Evolutionary conservation across 2,329 filamentous ascomycete species (phyloP), one percentile per base, ranked within the genome.

Genomic region (Cercospora sp.): DNA sequence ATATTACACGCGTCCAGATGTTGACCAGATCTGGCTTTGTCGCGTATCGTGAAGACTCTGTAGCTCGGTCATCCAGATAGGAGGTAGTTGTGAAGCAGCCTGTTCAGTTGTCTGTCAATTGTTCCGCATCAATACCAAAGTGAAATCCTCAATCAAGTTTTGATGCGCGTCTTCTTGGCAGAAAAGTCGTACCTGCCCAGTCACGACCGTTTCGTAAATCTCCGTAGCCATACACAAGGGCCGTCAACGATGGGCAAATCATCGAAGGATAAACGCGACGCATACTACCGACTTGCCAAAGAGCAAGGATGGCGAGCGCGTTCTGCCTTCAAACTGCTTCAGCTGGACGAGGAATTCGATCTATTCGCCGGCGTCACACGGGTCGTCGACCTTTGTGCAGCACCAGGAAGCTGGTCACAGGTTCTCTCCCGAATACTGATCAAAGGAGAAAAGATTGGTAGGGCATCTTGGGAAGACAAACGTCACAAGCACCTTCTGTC

Each of bases 301-400:
- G 95, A 99, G 80, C 95, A 99, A 84, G 96, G 96, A 72, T 99
- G 95, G 94, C 91, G 95, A 39, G 95, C 95, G 30, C 88, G 95
- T 67, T 97, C 93, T 73, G 95, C 95, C 8, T 99, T 97, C 84
- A 99, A 99, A 81, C 87, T 99, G 26, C 88, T 99, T 12, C 95
- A 99, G 80, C 88, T 99, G 26, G 94, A 99, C 79, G 93, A 87
- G 89, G 93, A 97, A 82, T 99, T 98, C 81, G 91, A 97, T 76
- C 87, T 99, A 10, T 97, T 99, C 79, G 87, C 91, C 73, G 88
- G 90, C 75, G 94, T 98, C 59, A 94, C 92, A 2, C 87, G 95
- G 39, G 95, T 99, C 1, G 94, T 99, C 16, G 95, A 99, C 79
- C 86, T 99, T 20, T 99, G 95, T 77, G 95, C 95, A 33, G 95